phyloP scores from a whole-genome alignment of 257 asterid genomes.

The Nicotiana noctiflora region DNA sequence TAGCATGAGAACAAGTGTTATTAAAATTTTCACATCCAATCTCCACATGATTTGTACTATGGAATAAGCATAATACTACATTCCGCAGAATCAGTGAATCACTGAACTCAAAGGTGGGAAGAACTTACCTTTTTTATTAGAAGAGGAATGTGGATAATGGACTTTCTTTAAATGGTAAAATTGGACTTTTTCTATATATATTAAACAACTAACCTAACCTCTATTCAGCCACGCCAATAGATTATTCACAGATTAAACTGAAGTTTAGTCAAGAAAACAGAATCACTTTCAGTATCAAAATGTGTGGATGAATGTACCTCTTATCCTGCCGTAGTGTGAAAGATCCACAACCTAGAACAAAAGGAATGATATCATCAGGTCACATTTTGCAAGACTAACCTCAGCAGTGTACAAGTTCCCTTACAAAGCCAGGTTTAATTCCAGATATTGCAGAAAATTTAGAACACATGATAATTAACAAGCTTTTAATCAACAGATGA shows the following conservation, averaged over 20 bases:
- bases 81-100: not conserved
- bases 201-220: not conserved
- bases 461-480: not conserved
- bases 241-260: not conserved
- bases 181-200: not conserved
- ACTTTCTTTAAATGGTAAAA: not conserved
- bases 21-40: not conserved
- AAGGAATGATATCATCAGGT: not conserved
- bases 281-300: not conserved
- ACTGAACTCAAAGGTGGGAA: not conserved
- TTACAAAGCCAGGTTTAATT: not conserved
- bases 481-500: not conserved
- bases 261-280: not conserved
- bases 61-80: not conserved
- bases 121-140: not conserved
- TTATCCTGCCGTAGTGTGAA: conserved; percentile 79
- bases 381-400: not conserved
- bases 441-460: not conserved
- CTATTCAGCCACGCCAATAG: not conserved
- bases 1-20: not conserved
- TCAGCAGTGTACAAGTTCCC: not conserved
- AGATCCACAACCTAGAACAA: conserved; percentile 77
- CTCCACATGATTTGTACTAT: not conserved
- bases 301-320: conserved; percentile 48
- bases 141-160: not conserved